Base-by-base conservation (phyloP, 148 eudicot genomes). In the Persicaria maculosa region DNA sequence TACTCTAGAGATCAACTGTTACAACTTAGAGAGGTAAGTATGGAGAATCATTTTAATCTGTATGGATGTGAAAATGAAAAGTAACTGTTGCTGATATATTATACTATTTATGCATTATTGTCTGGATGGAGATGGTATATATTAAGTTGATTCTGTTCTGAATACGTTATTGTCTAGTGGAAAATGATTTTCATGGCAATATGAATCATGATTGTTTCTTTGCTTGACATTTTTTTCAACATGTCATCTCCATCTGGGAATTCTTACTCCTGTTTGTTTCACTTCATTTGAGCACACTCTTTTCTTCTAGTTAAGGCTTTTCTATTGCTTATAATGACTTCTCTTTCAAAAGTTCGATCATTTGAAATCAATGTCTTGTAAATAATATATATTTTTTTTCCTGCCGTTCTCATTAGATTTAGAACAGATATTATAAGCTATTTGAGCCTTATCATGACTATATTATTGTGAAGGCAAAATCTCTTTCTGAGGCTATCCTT, bases 401-500 rank as follows among this genome's bases (percentile, higher is more conserved):
- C 40, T 31, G 40, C 40, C 40, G 40, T 31, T 31, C 40, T 31
- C 40, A 31, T 31, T 31, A 31, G 40, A 31, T 31, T 31, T 0
- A 22, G 25, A 22, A 22, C 25, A 22, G 25, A 22, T 22, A 31
- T 31, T 31, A 31, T 31, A 31, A 31, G 40, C 1, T 65, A 8
- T 62, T 40, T 40, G 6, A 40, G 47, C 70, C 70, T 65, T 14
- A 40, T 40, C 70, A 40, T 40, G 17, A 65, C 9, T 43, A 65
- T 65, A 3, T 14, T 36, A 17, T 43, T 9, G 40, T 72, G 31
- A 19, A 81, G 84, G 52, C 19, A 31, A 72, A 76, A 55, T 47
- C 68, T 71, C 62, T 79, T 58, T 76, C 84, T 31, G 72, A 72
- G 62, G 72, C 64, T 74, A 72, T 84, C n/a, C 7, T 71, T 74